Conservation (phyloP, 2,329 filamentous ascomycete species). For the Moelleriella libera region DNA sequence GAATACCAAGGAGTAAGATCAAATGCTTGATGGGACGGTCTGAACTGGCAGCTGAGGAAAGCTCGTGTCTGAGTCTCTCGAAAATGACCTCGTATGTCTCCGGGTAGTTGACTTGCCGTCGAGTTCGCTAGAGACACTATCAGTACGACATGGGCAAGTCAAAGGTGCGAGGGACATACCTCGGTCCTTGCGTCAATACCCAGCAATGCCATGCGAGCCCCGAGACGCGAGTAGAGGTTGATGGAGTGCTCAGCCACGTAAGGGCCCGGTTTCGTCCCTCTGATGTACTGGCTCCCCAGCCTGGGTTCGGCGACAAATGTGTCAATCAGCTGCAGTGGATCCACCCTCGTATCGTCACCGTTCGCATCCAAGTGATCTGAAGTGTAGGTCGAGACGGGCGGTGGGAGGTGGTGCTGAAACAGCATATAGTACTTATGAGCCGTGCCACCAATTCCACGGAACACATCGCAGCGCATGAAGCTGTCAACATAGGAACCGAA, state of each 20-base stretch:
- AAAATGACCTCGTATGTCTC: slow-evolving; percentile 83
- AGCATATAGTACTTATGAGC: slow-evolving; percentile 98
- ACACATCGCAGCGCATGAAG: slow-evolving; percentile 87
- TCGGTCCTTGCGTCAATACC: slow-evolving; percentile 91
- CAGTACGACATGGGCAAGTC: neutral
- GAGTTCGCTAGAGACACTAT: slow-evolving; percentile 47
- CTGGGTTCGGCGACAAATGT: slow-evolving; percentile 51
- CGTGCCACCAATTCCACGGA: slow-evolving; percentile 78
- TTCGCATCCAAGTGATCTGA: slow-evolving; percentile 25
- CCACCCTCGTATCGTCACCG: slow-evolving; percentile 34
- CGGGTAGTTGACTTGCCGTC: slow-evolving; percentile 89
- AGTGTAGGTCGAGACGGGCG: slow-evolving; percentile 74
- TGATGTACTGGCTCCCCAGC: slow-evolving; percentile 59
- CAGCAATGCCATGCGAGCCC: slow-evolving; percentile 69
- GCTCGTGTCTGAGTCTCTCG: slow-evolving; percentile 57
- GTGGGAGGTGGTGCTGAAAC: slow-evolving; percentile 88
- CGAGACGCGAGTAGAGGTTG: slow-evolving; percentile 74
- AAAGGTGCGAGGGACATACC: slow-evolving; percentile 20
- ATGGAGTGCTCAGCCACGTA: slow-evolving; percentile 83
- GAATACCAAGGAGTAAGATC: slow-evolving; percentile 75
- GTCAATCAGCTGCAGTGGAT: slow-evolving; percentile 59
- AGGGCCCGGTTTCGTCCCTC: slow-evolving; percentile 64
- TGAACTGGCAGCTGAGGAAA: slow-evolving; percentile 48
- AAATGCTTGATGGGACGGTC: slow-evolving; percentile 78
- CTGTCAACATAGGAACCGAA: slow-evolving; percentile 88